Conservation (phyloP, 331 rosid species). For the Quercus lobata region DNA sequence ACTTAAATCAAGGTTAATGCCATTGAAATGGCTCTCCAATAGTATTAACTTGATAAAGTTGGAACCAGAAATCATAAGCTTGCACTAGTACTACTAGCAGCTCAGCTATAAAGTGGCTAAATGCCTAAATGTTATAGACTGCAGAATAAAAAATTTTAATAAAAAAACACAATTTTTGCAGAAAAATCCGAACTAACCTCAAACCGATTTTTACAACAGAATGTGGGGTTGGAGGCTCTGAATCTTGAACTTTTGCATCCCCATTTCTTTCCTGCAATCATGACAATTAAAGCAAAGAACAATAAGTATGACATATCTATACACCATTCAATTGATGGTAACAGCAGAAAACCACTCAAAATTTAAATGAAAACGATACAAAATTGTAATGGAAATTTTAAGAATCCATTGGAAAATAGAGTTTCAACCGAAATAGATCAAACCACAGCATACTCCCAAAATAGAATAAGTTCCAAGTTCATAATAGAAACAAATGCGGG, state of each 20-base stretch:
- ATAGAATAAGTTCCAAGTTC: neutral
- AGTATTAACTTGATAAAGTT: conserved; percentile 1
- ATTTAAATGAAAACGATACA: neutral
- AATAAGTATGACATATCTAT: neutral
- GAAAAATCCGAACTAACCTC: conserved; percentile 48
- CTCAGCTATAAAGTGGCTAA: conserved; percentile 16
- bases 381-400: neutral
- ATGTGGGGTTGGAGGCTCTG: conserved; percentile 96
- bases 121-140: neutral
- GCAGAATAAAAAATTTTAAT: neutral
- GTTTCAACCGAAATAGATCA: neutral
- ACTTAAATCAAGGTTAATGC: neutral
- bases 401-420: conserved; percentile 8
- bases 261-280: conserved; percentile 80
- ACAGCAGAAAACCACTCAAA: neutral
- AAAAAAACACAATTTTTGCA: neutral
- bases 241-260: conserved; percentile 70
- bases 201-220: conserved; percentile 76
- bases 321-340: neutral
- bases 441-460: neutral
- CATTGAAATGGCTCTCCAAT: neutral
- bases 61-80: neutral
- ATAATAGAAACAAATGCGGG: neutral
- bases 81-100: conserved; percentile 5
- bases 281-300: conserved; percentile 10